phyloP scores from a whole-genome alignment of 2,329 filamentous ascomycete species.

The Penicillium brasilianum region DNA sequence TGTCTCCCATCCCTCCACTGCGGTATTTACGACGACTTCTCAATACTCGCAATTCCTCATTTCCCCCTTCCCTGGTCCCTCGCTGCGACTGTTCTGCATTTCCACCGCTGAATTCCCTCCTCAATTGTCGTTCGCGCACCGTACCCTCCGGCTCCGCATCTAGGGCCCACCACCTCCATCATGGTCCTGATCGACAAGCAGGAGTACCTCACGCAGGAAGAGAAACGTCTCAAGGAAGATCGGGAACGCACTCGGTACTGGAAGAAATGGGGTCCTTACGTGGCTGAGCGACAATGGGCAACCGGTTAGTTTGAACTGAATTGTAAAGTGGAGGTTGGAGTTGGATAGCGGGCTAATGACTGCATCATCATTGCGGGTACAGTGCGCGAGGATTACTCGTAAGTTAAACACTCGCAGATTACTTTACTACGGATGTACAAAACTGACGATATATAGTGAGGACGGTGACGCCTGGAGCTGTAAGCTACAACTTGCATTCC shows the following conservation, averaged over 20 bases:
- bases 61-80: neutral
- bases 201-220: constrained; percentile 86
- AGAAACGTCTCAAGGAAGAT: constrained; percentile 87
- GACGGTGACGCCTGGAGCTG: constrained; percentile 93
- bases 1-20: constrained; percentile 3
- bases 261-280: constrained; percentile 98
- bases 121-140: constrained; percentile 12
- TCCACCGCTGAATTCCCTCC: neutral
- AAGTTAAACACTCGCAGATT: constrained; percentile 44
- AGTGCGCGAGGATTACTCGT: constrained; percentile 92
- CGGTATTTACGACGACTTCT: neutral
- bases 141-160: constrained; percentile 7
- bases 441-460: constrained; percentile 59
- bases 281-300: constrained; percentile 93
- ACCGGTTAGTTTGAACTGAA: constrained; percentile 65
- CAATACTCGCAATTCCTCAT: neutral
- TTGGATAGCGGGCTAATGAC: constrained; percentile 33
- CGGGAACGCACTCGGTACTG: constrained; percentile 84
- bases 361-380: constrained; percentile 24
- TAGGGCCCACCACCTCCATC: constrained; percentile 19
- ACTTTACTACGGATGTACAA: no score
- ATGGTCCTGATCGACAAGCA: constrained; percentile 93
- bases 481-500: constrained; percentile 71
- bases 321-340: neutral
- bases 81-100: neutral